Conservation (phyloP, 2,329 filamentous ascomycete genomes). For the Rutstroemia sp. region DNA sequence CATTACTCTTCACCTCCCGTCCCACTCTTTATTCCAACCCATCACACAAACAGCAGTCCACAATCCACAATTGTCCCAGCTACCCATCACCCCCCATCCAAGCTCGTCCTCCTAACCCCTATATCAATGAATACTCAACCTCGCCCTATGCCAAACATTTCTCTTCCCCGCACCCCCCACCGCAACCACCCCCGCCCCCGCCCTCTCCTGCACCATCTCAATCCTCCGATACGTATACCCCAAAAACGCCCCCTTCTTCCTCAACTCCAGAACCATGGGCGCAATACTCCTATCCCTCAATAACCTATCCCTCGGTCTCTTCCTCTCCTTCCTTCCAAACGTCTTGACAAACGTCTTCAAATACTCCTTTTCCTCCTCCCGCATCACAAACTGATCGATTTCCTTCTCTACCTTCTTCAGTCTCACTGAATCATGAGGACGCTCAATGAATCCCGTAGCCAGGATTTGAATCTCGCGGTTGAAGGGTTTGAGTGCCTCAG, state of each 20-base stretch:
- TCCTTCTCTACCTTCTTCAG: conserved; percentile 28
- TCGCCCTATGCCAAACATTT: conserved; percentile 25
- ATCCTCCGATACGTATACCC: conserved; percentile 77
- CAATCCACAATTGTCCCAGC: no score
- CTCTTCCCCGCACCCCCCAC: conserved; percentile 17
- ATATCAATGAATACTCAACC: conserved; percentile 26
- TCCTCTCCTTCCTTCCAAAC: conserved; percentile 53
- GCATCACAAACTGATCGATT: conserved; percentile 27
- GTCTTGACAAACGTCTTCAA: conserved; percentile 28
- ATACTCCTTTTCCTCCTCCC: conserved; percentile 30
- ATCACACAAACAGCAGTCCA: no score
- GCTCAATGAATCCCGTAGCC: conserved; percentile 25
- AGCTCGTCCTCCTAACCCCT: no score
- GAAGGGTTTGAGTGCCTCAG: conserved; percentile 27
- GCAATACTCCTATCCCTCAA: conserved; percentile 65
- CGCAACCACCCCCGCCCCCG: conserved; percentile 2
- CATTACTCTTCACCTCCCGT: no score
- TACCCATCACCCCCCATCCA: no score
- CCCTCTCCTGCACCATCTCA: conserved; percentile 11
- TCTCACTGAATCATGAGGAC: conserved; percentile 25
- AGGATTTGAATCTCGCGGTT: conserved; percentile 30
- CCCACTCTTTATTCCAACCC: no score
- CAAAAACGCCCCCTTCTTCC: conserved; percentile 77
- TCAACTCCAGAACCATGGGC: conserved; percentile 64
- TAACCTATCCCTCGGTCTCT: conserved; percentile 76